phyloP scores from a whole-genome alignment of 805 yeast species.

The Yarrowia sp. region DNA sequence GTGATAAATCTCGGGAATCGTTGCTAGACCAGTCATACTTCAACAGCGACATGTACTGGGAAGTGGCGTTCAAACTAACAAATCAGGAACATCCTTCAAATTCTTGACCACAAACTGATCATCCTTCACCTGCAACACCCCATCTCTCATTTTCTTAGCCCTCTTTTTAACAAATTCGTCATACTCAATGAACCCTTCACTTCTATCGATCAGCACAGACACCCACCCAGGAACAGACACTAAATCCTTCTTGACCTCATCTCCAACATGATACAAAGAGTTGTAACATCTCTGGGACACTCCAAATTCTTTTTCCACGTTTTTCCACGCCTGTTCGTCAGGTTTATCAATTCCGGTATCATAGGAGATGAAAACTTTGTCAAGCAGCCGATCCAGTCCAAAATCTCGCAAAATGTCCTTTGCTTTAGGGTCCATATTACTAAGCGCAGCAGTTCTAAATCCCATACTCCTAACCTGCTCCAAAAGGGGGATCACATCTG shows the following conservation, averaged over 20 bases:
- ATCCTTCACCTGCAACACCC: slow-evolving; percentile 1
- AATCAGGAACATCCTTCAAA: not conserved
- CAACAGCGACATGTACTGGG: too few relatives aligned
- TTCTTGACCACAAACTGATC: slow-evolving; percentile 14
- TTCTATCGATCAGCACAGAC: not conserved
- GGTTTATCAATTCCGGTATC: slow-evolving; percentile 27
- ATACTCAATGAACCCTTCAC: slow-evolving; percentile 7
- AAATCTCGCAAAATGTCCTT: slow-evolving; percentile 2
- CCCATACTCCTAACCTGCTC: not conserved
- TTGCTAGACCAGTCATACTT: too few relatives aligned
- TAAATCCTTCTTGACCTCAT: slow-evolving; percentile 11
- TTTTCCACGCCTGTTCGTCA: slow-evolving; percentile 9
- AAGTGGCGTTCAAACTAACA: slow-evolving; percentile 9
- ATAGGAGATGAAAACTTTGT: slow-evolving; percentile 2
- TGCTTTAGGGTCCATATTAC: slow-evolving; percentile 29
- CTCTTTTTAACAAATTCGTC: not conserved
- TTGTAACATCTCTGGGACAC: slow-evolving; percentile 6
- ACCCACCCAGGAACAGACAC: slow-evolving; percentile 23
- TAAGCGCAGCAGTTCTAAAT: not conserved
- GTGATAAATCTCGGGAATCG: too few relatives aligned
- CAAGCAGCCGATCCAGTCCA: not conserved
- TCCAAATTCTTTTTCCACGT: slow-evolving; percentile 12
- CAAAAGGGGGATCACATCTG: slow-evolving; percentile 19
- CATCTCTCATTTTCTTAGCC: slow-evolving; percentile 1
- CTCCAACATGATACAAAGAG: slow-evolving; percentile 28